Conservation (phyloP, 768 basidiomycete genomes). For the Russula vinacea region DNA sequence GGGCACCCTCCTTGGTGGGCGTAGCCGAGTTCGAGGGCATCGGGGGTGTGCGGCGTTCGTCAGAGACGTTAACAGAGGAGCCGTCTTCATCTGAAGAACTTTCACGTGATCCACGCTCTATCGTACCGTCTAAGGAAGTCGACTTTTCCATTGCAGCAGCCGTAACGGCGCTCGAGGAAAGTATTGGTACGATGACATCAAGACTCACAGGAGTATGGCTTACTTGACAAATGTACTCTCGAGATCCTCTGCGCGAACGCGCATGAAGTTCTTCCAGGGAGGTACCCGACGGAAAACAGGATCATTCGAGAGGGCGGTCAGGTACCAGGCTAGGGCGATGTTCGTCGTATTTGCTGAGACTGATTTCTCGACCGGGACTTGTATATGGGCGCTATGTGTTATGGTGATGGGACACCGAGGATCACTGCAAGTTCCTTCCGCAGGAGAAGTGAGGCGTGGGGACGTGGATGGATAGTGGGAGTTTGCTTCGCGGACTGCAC, state of each 20-base stretch:
- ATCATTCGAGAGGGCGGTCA: conserved; percentile 74
- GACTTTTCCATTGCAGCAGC: conserved; percentile 4
- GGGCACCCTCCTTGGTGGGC: conserved; percentile 50
- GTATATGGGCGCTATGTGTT: conserved; percentile 33
- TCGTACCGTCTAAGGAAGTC: neutral
- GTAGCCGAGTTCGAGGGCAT: conserved; percentile 49
- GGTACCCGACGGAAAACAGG: conserved; percentile 59
- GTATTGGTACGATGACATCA: conserved; percentile 70
- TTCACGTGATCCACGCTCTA: conserved; percentile 21
- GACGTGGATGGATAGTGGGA: conserved; percentile 78
- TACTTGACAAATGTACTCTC: conserved; percentile 82
- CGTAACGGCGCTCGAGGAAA: conserved; percentile 33
- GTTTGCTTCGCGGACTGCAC: conserved; percentile 64
- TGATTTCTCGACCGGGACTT: conserved; percentile 29
- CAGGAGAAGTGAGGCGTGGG: conserved; percentile 72
- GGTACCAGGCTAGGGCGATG: conserved; percentile 67
- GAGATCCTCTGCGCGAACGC: conserved; percentile 80
- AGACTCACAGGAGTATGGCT: conserved; percentile 83
- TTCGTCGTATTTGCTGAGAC: conserved; percentile 39
- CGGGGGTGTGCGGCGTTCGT: conserved; percentile 41
- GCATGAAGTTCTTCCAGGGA: conserved; percentile 82
- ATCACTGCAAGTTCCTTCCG: conserved; percentile 39
- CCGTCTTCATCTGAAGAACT: conserved; percentile 50
- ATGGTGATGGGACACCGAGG: conserved; percentile 21
- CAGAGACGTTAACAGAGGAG: conserved; percentile 61